Conservation (phyloP, 345 rosid genomes). For the Salix exigua region DNA sequence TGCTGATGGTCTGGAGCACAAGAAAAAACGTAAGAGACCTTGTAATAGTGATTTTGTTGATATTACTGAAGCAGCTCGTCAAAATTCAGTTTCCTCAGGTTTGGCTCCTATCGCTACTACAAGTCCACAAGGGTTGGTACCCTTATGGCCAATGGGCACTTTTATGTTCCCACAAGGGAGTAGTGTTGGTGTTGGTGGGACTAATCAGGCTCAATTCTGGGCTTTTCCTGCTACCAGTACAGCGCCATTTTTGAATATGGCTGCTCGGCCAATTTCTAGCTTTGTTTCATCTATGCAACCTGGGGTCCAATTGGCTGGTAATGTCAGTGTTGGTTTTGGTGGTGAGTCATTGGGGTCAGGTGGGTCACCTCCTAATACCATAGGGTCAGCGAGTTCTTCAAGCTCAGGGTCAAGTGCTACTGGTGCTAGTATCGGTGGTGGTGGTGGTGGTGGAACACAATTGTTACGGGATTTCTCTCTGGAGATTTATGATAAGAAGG, state of each 20-base stretch:
- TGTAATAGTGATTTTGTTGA: conserved; percentile 46
- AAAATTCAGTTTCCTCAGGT: conserved; percentile 48
- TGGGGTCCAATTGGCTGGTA: conserved; percentile 17
- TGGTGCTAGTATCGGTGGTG: not conserved
- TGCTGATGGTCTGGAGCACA: conserved; percentile 24
- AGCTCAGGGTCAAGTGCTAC: conserved; percentile 15
- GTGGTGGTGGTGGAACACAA: conserved; percentile 11
- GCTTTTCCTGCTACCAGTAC: conserved; percentile 44
- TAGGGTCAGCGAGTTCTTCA: conserved; percentile 13
- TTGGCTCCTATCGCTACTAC: conserved; percentile 41
- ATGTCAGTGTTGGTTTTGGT: not conserved
- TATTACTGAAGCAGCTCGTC: conserved; percentile 24
- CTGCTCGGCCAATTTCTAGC: conserved; percentile 37
- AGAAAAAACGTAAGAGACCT: conserved; percentile 47
- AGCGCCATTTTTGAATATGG: conserved; percentile 38
- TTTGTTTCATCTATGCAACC: conserved; percentile 32
- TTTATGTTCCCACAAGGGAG: conserved; percentile 10
- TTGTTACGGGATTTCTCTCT: conserved; percentile 55
- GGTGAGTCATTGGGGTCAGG: not conserved
- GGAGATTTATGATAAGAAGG: conserved; percentile 63
- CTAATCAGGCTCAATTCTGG: conserved; percentile 47
- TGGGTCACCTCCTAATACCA: not conserved
- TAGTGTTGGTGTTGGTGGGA: conserved; percentile 22
- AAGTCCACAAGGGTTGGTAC: conserved; percentile 39
- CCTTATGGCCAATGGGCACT: conserved; percentile 54